Conservation (phyloP, 1,284 basidiomycete species). For the Ustilago bromivora region DNA sequence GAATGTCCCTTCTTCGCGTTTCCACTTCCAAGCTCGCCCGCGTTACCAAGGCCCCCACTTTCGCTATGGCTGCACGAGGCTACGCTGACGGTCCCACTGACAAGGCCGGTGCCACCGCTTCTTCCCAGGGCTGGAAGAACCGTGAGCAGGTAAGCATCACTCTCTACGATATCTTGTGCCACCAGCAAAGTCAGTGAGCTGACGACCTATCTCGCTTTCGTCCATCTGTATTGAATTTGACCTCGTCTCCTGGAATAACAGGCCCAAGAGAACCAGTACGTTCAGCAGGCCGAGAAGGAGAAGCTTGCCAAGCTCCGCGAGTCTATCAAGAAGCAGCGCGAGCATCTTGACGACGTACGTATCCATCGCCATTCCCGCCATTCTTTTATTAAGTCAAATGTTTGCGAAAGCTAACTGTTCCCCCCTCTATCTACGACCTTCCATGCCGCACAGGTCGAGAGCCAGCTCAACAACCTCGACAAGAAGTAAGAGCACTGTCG, state of each 20-base stretch:
- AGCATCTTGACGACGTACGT: constrained; percentile 60
- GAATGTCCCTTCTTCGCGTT: constrained; percentile 54
- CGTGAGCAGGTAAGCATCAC: constrained; percentile 56
- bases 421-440: not conserved
- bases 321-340: constrained; percentile 59
- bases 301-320: constrained; percentile 61
- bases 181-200: not conserved
- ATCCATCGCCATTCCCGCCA: not conserved
- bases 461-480: constrained; percentile 56
- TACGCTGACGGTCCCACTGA: constrained; percentile 57
- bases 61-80: constrained; percentile 47
- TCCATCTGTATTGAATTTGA: not conserved
- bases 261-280: constrained; percentile 62
- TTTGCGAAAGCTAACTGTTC: constrained; percentile 6
- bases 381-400: not conserved
- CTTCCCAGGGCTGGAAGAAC: constrained; percentile 51
- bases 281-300: constrained; percentile 60
- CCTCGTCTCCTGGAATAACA: not conserved
- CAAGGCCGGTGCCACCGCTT: constrained; percentile 56
- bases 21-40: constrained; percentile 49
- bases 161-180: not conserved
- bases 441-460: constrained; percentile 29
- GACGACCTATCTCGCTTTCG: not conserved
- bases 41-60: constrained; percentile 44
- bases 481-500: constrained; percentile 40